Base-by-base conservation (phyloP, 148 eudicot species). In the Bassia scoparia region DNA sequence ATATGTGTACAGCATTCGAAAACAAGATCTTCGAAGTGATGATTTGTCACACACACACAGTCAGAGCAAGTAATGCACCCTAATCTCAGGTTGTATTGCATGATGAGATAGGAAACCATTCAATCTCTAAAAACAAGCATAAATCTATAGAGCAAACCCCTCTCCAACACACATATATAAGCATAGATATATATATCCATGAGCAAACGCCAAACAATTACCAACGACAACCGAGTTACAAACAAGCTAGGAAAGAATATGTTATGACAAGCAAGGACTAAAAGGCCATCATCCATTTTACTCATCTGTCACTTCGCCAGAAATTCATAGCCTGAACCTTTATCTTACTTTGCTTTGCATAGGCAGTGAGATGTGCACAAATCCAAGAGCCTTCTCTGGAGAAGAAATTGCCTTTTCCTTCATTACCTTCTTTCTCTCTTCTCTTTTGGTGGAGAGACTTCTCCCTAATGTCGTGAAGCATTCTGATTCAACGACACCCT, bases 401-500 rank as follows among this genome's bases (percentile, higher is more conserved):
- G 55, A 86, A 84, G 76, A 85, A 85, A 26, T 86, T 49, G 46
- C 11, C 75, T 79, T 83, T 89, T 4, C 75, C 46, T 18, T 81
- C 77, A 58, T 78, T 63, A 30, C 79, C 78, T 37, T 83, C 87
- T 73, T 83, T 86, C 21, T 55, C 84, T 30, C 78, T 44, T 78
- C 83, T 81, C 52, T 81, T n/a, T 67, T 23, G 74, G 79, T 38
- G 83, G 82, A 21, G 87, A 83, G 2, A 81, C 74, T 29, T 81
- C 83, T 31, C 90, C 80, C 21, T 92, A 83, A 53, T 90, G 96
- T 70, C 83, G 80, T 81, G 78, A 14, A 89, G 81, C 93, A 89
- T 87, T 64, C n/a, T 87, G 88, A 43, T 86, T 86, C 29, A 89
- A 61, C 26, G 89, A 87, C 68, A 81, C 83, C 68, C 85, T 81